phyloP scores from a whole-genome alignment of 306 rosid species.

The Pyrus pyrifolia region DNA sequence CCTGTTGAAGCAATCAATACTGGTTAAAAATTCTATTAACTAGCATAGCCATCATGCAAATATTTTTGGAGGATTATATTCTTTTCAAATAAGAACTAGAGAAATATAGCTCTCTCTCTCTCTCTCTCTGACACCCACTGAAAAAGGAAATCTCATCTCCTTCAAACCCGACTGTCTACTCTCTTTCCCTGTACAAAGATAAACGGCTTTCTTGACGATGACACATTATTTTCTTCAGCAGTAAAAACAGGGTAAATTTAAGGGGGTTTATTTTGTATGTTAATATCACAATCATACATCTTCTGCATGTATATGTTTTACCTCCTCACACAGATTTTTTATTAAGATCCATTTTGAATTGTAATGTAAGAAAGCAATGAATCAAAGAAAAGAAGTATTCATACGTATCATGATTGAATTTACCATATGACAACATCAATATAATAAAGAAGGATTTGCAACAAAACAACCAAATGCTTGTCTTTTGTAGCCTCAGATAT shows the following conservation, averaged over 20 bases:
- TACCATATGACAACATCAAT: background rate
- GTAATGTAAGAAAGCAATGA: background rate
- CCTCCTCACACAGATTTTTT: background rate
- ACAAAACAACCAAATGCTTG: background rate
- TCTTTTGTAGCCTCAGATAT: background rate
- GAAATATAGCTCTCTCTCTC: background rate
- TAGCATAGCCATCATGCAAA: background rate
- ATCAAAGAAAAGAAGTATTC: background rate
- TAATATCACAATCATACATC: background rate
- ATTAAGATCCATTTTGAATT: background rate
- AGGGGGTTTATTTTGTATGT: background rate
- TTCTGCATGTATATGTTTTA: background rate
- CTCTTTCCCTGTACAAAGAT: background rate
- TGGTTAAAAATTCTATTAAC: background rate
- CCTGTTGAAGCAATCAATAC: slow-evolving; percentile 41
- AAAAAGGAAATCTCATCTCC: background rate
- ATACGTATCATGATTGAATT: background rate
- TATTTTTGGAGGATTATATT: background rate
- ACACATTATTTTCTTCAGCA: background rate
- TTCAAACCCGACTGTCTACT: background rate
- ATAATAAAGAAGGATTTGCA: background rate
- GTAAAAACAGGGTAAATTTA: background rate
- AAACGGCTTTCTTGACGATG: background rate
- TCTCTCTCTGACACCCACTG: background rate
- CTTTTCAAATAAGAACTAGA: background rate